Base-by-base conservation (phyloP, 2,329 filamentous ascomycete species). In the Fusarium sp. region DNA sequence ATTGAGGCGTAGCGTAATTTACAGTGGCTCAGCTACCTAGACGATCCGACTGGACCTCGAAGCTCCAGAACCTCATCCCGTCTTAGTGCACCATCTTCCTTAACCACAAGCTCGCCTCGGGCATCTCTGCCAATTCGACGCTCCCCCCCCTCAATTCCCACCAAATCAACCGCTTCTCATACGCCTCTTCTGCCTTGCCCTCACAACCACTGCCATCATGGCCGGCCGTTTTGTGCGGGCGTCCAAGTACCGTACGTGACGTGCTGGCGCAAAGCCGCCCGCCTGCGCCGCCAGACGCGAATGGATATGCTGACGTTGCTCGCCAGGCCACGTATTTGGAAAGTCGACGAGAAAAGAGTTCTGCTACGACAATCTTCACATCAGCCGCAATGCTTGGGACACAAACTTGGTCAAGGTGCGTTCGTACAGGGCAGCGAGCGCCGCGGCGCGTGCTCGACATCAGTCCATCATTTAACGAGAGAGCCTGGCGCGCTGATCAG, bases 331-430 rank as follows among this genome's bases (percentile, higher is more conserved):
- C 85, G 91, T 99, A 81, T 99, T 97, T 83, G 95, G 95, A 77
- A 95, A 96, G 81, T 82, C 92, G 64, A 96, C 93, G 68, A 90
- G 92, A 80, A 97, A 97, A 86, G 95, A 99, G 78, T 91, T 92
- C 85, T 97, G 93, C 84, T 99, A 98, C 81, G 95, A 99, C 79
- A 98, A 98, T 79, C 83, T 99, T 70, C 92, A 92, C 76, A 92
- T 99, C 79, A 97, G 93, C 74, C 92, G 91, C 79, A 99, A 99
- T 88, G 95, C 95, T 53, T 99, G 95, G 95, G 95, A 99, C 79
- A 97, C 93, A 73, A 99, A 99, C 81, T 83, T 99, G 74, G 86
- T 98, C 81, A 98, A 98, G 90, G 93, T 96, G 78, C 77, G 84
- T 67, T 34, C 81, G 98, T 98, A 89, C 92, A 96, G 78, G 19